Evolutionary conservation across 2,329 filamentous ascomycete species (phyloP).

Genomic region (Aspergillus novofumigatus): DNA sequence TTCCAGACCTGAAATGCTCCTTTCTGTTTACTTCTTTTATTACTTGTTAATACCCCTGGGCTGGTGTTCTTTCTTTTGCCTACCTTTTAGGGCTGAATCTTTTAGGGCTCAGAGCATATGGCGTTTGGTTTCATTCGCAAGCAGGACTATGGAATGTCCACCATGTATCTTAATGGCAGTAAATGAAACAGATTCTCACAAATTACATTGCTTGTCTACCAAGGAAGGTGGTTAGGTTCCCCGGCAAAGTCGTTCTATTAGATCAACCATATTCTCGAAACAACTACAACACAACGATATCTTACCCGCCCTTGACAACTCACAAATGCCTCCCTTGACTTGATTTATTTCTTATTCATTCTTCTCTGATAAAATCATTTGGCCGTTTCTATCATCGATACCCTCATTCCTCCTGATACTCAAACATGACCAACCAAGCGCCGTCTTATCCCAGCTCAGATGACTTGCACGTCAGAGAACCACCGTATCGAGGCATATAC

Average conservation of each 20-base stretch:
- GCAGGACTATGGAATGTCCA: neutral
- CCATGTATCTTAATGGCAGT: neutral
- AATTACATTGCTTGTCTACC: neutral
- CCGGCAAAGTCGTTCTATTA: no score
- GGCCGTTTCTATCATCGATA: neutral
- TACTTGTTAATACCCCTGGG: neutral
- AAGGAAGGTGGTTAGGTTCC: neutral
- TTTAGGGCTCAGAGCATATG: neutral
- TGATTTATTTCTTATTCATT: neutral
- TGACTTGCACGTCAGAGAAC: no score
- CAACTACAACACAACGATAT: neutral
- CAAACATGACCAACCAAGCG: no score
- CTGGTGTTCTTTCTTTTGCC: neutral
- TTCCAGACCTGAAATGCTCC: conserved; percentile 48
- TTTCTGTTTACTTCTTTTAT: conserved; percentile 3
- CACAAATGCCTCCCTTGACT: neutral
- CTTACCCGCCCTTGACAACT: no score
- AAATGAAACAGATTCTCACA: neutral
- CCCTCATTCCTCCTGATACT: no score
- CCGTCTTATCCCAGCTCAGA: no score
- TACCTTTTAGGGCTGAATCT: neutral
- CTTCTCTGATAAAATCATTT: neutral
- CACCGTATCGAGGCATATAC: no score
- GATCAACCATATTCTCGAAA: neutral
- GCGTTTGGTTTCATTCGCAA: neutral